A percentile compares a stretch with the other conserved stretches of the same genome.
Conservation (phyloP, 2,329 filamentous ascomycete species). For the Botryotinia narcissicola region DNA sequence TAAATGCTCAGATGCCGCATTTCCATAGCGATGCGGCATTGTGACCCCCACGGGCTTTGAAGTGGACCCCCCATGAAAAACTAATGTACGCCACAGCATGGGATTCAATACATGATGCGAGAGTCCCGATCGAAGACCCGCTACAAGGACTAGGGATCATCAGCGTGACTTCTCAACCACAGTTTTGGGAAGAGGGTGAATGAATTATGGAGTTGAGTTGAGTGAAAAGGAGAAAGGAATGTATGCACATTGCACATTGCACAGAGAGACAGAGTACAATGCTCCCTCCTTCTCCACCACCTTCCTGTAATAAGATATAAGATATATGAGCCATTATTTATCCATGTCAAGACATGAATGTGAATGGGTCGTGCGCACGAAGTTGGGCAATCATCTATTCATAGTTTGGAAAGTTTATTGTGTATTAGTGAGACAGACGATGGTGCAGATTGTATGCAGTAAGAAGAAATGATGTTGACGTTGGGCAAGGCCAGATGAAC, state of each 20-base stretch:
- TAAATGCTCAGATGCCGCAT: conserved; percentile 8
- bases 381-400: neutral
- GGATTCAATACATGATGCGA: conserved; percentile 12
- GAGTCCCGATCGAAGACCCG: conserved; percentile 15
- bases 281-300: neutral
- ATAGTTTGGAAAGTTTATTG: neutral
- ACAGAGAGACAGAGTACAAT: neutral
- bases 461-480: conserved; percentile 7
- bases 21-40: neutral
- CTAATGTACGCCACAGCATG: conserved; percentile 16
- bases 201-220: neutral
- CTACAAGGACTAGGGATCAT: conserved; percentile 4
- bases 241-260: neutral
- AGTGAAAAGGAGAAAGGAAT: neutral
- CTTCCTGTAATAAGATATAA: neutral
- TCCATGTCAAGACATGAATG: neutral
- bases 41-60: conserved; percentile 16
- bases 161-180: conserved; percentile 9
- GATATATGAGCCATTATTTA: neutral
- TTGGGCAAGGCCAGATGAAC: neutral
- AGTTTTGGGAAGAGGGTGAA: neutral
- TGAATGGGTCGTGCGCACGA: neutral
- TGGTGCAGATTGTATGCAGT: neutral
- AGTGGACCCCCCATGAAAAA: conserved; percentile 2
- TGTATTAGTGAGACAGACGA: neutral